Base-by-base conservation (phyloP, 2,329 filamentous ascomycete genomes). In the Mycosphaerella sp. region DNA sequence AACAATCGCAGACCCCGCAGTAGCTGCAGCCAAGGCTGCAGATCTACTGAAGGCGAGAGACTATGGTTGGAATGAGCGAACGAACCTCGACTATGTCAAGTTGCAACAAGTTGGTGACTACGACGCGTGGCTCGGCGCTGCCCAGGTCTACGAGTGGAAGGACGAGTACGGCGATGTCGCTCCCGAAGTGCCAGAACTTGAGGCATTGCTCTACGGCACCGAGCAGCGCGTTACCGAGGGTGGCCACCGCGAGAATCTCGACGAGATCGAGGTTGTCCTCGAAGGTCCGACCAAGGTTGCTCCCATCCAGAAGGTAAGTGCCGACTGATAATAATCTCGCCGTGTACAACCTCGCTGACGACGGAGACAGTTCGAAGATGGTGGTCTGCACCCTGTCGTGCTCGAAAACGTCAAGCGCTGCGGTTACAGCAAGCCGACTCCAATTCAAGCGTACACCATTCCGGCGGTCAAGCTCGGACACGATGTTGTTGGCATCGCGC, bases 111-210 rank as follows among this genome's bases (percentile, higher is more conserved):
- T 25, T 6, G 55, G 52, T 32, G 41, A 53, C 34, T 40, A 56
- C 30, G 54, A 60, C 43, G 49, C 81, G 75, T 80, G 73, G 75
- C 45, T 73, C 21, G 62, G 73, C 34, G 79, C 79, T 49, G 84
- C 81, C n/a, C 71, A 66, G 0, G 75, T 86, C 39, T 97, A 97
- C 61, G 81, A 90, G 63, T 97, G 87, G 86, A 77, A 82, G 14
- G 89, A 89, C 9, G 88, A 95, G 2, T 87, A 79, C 59, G 93
- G 91, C 2, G 91, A 97, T 36, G 75, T 98, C 48, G 91, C 85
- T 6, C 89, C 89, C 0, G 75, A 74, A 44, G 79, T 84, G 47
- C 73, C 78, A 0, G 79, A 81, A 42, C 79, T 98, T 0, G 91
- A 97, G 73, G 61, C 77, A 6, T 74, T 85, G 60, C 80, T 98